Evolutionary conservation across 306 rosid species (phyloP), one percentile per base, ranked within the genome.

Genomic region (Ochetophila trinervis): DNA sequence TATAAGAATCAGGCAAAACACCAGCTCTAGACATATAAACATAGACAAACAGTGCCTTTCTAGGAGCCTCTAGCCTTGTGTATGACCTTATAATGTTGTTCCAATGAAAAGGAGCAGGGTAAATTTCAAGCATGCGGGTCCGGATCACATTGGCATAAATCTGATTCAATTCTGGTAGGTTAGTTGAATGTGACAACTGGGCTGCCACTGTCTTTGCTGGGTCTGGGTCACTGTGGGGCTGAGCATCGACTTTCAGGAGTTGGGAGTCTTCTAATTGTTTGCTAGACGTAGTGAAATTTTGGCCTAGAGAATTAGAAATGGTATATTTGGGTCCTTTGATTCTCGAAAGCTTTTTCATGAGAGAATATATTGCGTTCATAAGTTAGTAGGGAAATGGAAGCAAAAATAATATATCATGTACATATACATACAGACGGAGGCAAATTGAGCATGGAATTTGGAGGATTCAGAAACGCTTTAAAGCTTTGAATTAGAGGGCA

Each of bases 51-150:
- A 84, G 73, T n/a, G 91, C 85, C 23, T 70, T 62, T 74, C 22
- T 62, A 0, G 88, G 88, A 60, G 85, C 77, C 9, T 76, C 81
- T 22, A 69, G 78, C 64, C 83, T 75, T 51, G 74, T 77, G 76
- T 89, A 89, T 18, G 87, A 78, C 32, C 96, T 73, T 40, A 82
- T 78, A 24, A 86, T 65, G 20, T 80, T 89, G 81, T 89, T 89
- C 90, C 93, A 89, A 55, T 82, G 70, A 64, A 86, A 84, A 6
- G 88, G 71, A 22, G 83, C 78, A n/a, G 77, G 65, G 72, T 76
- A 68, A 23, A 73, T 40, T 23, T 72, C 72, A 6, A 88, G 68
- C 67, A 80, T 62, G 4, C 68, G 74, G 67, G 85, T 82, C 65
- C 69, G 68, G 45, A 86, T 57, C 30, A 86, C 24, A 52, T 53